Evolutionary conservation across 2,329 filamentous ascomycete species (phyloP).

Genomic region (Botrytis sinoallii): DNA sequence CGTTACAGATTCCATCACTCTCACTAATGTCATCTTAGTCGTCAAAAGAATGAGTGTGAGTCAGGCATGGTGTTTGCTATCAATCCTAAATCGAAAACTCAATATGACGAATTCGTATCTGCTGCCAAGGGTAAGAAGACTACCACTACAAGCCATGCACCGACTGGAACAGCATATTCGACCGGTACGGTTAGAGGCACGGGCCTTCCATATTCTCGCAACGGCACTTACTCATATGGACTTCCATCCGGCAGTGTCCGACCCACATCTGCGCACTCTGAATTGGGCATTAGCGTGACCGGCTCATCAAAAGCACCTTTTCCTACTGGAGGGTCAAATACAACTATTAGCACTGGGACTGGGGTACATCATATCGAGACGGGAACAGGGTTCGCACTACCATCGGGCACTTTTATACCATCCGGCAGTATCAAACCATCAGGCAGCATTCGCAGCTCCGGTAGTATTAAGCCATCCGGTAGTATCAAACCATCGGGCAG

Average conservation of each 20-base stretch:
- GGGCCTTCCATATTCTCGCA: conserved; percentile 5
- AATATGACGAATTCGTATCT: conserved; percentile 15
- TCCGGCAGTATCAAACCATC: not conserved
- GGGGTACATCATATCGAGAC: not conserved
- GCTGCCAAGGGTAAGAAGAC: conserved; percentile 12
- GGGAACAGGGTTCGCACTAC: not conserved
- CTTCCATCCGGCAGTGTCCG: not conserved
- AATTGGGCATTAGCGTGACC: not conserved
- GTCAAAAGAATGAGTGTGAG: conserved; percentile 20
- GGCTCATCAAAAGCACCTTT: not conserved
- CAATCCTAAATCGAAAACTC: conserved; percentile 16
- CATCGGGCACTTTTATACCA: not conserved
- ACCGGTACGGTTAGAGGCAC: not conserved
- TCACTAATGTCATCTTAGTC: conserved; percentile 14
- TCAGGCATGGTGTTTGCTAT: conserved; percentile 24
- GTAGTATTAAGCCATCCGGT: not conserved
- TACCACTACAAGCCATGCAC: not conserved
- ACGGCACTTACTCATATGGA: conserved; percentile 14
- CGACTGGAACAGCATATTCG: conserved; percentile 7
- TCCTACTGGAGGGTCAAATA: conserved; percentile 8
- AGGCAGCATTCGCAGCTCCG: not conserved
- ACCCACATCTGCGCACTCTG: not conserved
- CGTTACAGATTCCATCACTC: not conserved
- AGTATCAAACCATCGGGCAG: not conserved
- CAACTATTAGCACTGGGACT: not conserved